Evolutionary conservation across 768 basidiomycete species (phyloP), one percentile per base, ranked within the genome.

Genomic region (Tulasnella sp.): DNA sequence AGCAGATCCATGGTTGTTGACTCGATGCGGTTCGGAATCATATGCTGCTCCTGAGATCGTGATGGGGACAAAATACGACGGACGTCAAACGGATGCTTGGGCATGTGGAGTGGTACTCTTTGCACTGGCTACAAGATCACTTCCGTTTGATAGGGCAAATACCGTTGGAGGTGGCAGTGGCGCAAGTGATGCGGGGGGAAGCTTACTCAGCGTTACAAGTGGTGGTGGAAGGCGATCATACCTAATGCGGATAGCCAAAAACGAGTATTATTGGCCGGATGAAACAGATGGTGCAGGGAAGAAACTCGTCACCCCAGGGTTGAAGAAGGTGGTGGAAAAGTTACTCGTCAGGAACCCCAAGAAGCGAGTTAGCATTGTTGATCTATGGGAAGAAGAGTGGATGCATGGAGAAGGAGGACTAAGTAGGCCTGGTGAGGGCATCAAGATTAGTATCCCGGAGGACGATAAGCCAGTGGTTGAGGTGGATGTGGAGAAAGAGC

Each of bases 61-160:
- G 24, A 75, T 78, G 59, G 72, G 69, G 27, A 68, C 69, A 42
- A 68, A 72, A 28, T 92, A 92, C 65, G 87, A 93, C 64, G 86
- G 84, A 2, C 71, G 85, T 12, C 73, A 79, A 62, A 90, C 86
- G 46, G 89, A 92, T 62, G 78, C 81, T 10, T 92, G 89, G 89
- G 86, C 87, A 8, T 79, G 81, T 58, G 88, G 88, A 1, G 81
- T 90, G n/a, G 85, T 89, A 43, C 65, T 91, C 10, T 93, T 77
- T 63, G 84, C 82, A 31, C 69, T 91, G 44, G 72, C 79, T 6
- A 78, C 73, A 33, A 71, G 87, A 33, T 65, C 71, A 31, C 63
- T 91, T 47, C 89, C 87, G 3, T 93, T 93, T 66, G 86, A 69
- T 41, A 27, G 52, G 44, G 41, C 52, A 41, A 16, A 49, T 54